phyloP scores from a whole-genome alignment of 164 flowering plant genomes.

The Vitis amurensis region DNA sequence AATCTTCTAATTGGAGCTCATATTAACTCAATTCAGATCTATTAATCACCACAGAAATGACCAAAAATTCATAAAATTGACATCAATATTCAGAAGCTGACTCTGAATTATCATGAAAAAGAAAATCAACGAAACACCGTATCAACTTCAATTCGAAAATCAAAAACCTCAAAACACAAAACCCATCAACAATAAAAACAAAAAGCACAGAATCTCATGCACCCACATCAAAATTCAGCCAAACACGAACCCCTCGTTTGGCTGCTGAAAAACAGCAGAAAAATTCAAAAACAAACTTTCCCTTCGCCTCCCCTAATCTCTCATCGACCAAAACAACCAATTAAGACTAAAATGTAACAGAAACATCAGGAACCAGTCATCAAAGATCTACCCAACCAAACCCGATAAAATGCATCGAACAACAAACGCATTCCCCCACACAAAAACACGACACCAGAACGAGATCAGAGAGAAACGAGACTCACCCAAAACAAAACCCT shows the following conservation, averaged over 20 bases:
- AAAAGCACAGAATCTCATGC: no score
- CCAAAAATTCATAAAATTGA: background rate
- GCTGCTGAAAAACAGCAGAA: no score
- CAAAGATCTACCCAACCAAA: no score
- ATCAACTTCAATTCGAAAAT: background rate
- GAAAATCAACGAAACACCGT: background rate
- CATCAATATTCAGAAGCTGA: background rate
- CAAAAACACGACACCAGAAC: conserved; percentile 3
- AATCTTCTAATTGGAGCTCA: background rate
- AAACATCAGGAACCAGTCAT: no score
- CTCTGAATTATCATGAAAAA: background rate
- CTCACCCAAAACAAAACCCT: conserved; percentile 21
- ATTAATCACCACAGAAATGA: background rate
- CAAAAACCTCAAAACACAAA: background rate
- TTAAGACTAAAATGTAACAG: no score
- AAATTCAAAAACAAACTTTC: no score
- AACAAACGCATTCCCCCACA: background rate
- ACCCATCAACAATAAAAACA: background rate
- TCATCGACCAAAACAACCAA: no score
- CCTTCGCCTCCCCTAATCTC: no score
- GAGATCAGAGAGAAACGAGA: background rate
- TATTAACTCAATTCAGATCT: background rate
- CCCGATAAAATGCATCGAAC: background rate
- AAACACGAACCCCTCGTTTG: no score
- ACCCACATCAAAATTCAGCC: no score